A percentile compares a stretch with the other conserved stretches of the same genome.
These are phyloP conservation scores for Venturia nashicola DNA, from an alignment of 2,329 filamentous ascomycete species.

Conservation along the genomic window DNA sequence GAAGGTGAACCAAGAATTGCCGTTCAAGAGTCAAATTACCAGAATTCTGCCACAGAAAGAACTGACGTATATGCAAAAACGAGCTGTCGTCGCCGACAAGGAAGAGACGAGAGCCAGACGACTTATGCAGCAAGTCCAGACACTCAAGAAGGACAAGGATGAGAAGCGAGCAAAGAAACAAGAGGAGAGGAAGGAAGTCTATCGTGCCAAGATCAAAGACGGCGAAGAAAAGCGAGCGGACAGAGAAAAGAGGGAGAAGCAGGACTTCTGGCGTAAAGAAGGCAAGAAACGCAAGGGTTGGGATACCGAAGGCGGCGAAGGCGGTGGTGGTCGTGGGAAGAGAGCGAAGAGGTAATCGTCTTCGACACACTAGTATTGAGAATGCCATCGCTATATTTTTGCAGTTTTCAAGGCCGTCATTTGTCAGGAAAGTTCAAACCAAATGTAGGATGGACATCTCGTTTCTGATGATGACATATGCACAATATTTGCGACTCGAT, in stretches of 20 bases:
- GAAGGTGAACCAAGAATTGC: conserved; percentile 69
- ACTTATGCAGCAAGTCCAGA: conserved; percentile 85
- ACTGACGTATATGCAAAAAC: conserved; percentile 86
- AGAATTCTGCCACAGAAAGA: conserved; percentile 68
- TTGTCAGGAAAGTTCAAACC: not conserved
- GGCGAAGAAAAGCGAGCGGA: conserved; percentile 74
- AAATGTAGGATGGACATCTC: not conserved
- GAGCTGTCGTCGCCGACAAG: conserved; percentile 66
- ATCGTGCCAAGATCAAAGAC: conserved; percentile 72
- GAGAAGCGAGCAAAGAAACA: conserved; percentile 76
- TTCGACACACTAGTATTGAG: not conserved
- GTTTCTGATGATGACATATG: not conserved
- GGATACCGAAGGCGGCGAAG: conserved; percentile 37
- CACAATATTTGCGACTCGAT: not conserved
- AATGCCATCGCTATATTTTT: not conserved
- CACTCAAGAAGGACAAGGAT: conserved; percentile 79
- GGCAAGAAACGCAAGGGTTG: conserved; percentile 60
- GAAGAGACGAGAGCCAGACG: conserved; percentile 85
- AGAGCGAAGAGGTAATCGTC: conserved; percentile 11
- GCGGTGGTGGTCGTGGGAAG: conserved; percentile 33
- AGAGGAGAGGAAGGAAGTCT: conserved; percentile 70
- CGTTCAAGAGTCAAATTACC: conserved; percentile 85
- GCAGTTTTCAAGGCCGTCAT: not conserved
- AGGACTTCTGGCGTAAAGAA: conserved; percentile 87
- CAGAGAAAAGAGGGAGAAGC: conserved; percentile 79